These are phyloP conservation scores for Mortierella sp. DNA, from an alignment of 371 early-diverging fungal species.

Conservation along the genomic window DNA sequence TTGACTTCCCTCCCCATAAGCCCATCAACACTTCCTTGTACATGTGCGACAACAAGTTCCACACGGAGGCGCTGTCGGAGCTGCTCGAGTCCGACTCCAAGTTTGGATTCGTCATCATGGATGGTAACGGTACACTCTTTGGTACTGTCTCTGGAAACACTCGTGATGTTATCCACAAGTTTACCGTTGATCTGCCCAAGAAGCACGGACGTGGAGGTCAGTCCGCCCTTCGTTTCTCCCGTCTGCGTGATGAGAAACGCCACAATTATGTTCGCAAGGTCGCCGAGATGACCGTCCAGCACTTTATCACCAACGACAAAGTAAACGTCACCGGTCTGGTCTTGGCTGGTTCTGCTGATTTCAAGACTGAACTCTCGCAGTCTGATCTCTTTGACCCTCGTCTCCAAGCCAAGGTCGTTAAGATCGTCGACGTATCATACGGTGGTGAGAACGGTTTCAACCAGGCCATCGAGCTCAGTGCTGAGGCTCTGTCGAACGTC, in stretches of 20 bases:
- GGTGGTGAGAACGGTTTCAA: slow-evolving; percentile 99
- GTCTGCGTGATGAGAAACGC: slow-evolving; percentile 99
- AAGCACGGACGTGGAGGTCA: slow-evolving; percentile 99
- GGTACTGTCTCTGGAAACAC: slow-evolving; percentile 98
- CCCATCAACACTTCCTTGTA: slow-evolving; percentile 99
- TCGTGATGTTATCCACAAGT: slow-evolving; percentile 96
- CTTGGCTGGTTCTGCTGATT: slow-evolving; percentile 99
- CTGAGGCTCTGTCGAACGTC: slow-evolving; percentile 95
- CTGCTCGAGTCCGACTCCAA: slow-evolving; percentile 96
- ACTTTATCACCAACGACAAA: slow-evolving; percentile 94
- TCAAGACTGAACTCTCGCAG: slow-evolving; percentile 96
- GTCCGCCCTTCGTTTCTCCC: slow-evolving; percentile 99
- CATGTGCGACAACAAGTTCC: slow-evolving; percentile 99
- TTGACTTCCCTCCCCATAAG: slow-evolving; percentile 99
- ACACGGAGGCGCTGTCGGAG: slow-evolving; percentile 95
- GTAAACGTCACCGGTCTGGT: slow-evolving; percentile 96
- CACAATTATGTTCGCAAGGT: slow-evolving; percentile 99
- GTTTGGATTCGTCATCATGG: slow-evolving; percentile 99
- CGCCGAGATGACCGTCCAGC: slow-evolving; percentile 94
- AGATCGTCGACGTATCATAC: slow-evolving; percentile 98
- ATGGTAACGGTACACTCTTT: slow-evolving; percentile 98
- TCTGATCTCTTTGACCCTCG: slow-evolving; percentile 97
- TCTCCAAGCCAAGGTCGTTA: slow-evolving; percentile 91
- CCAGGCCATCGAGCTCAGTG: slow-evolving; percentile 96
- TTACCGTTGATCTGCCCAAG: slow-evolving; percentile 98